Evolutionary conservation across 805 yeast genomes (phyloP).

Genomic region (Cyberlindnera suaveolens): DNA sequence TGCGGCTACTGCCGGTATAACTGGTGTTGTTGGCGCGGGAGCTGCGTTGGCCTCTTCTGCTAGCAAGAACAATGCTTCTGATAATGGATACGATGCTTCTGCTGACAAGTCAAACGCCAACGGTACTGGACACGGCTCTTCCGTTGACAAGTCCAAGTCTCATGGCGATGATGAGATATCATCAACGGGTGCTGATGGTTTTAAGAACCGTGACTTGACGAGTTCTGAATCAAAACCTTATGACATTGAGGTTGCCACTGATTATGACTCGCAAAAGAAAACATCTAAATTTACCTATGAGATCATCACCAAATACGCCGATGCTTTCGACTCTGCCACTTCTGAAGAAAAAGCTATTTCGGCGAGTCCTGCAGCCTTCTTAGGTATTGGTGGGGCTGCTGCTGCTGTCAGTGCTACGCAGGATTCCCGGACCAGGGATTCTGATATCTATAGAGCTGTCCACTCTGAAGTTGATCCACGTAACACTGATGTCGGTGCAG

Average conservation of each 20-base stretch:
- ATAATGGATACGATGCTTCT: neutral
- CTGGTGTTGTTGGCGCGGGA: neutral
- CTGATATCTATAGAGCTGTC: neutral
- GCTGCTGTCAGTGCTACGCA: slow-evolving; percentile 1
- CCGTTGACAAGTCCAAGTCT: slow-evolving; percentile 2
- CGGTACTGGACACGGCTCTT: slow-evolving; percentile 1
- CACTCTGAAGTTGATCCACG: too few species aligned
- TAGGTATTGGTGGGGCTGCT: slow-evolving; percentile 10
- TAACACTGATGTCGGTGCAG: slow-evolving; percentile 9
- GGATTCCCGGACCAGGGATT: neutral
- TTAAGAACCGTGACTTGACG: neutral
- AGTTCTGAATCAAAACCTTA: slow-evolving; percentile 1
- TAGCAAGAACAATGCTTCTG: neutral
- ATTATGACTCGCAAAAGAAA: neutral
- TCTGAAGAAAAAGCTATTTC: slow-evolving; percentile 3
- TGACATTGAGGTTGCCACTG: slow-evolving; percentile 6
- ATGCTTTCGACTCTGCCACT: neutral
- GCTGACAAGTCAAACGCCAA: slow-evolving; percentile 2
- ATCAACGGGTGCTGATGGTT: neutral
- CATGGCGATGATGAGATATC: neutral
- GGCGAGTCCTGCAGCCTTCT: slow-evolving; percentile 10
- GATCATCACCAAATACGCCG: neutral
- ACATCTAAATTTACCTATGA: too few species aligned
- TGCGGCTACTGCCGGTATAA: too few species aligned
- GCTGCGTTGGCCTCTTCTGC: neutral